These are phyloP conservation scores for Trichoderma koningiopsis DNA, from an alignment of 2,329 filamentous ascomycete genomes.

Conservation along the genomic window DNA sequence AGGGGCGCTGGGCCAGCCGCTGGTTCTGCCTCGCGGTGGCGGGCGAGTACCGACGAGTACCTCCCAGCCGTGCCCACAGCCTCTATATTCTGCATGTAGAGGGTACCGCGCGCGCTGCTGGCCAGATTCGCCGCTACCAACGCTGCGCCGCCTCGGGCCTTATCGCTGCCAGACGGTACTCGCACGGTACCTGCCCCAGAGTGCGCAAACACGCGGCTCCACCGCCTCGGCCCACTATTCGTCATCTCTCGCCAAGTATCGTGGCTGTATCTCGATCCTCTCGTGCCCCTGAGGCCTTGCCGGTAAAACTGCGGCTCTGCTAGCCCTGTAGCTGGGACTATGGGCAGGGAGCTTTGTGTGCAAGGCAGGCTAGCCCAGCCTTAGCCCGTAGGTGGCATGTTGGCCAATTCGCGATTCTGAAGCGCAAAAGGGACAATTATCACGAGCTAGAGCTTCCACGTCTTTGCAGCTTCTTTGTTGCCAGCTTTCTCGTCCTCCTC, in stretches of 20 bases:
- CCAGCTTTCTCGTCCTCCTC: background rate
- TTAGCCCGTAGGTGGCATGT: constrained; percentile 6
- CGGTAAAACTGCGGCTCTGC: constrained; percentile 24
- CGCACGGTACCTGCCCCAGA: constrained; percentile 14
- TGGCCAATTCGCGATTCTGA: constrained; percentile 27
- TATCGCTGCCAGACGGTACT: constrained; percentile 21
- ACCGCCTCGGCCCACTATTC: constrained; percentile 21
- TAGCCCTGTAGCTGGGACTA: constrained; percentile 14
- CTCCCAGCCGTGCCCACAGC: background rate
- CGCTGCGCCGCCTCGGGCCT: constrained; percentile 6
- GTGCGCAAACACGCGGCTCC: background rate
- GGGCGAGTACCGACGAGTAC: background rate
- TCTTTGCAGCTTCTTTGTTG: background rate
- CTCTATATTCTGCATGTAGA: background rate
- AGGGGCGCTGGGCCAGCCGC: constrained; percentile 12
- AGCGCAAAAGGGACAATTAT: background rate
- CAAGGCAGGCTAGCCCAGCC: background rate
- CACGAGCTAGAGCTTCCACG: background rate
- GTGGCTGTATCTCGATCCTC: constrained; percentile 22
- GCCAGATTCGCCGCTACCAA: constrained; percentile 21
- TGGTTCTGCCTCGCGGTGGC: background rate
- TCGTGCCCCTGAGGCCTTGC: constrained; percentile 23
- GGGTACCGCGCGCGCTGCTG: constrained; percentile 10
- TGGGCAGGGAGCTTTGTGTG: too few relatives aligned
- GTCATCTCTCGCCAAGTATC: constrained; percentile 21